phyloP scores from a whole-genome alignment of 768 basidiomycete species.

The Antrodiella citrinella region DNA sequence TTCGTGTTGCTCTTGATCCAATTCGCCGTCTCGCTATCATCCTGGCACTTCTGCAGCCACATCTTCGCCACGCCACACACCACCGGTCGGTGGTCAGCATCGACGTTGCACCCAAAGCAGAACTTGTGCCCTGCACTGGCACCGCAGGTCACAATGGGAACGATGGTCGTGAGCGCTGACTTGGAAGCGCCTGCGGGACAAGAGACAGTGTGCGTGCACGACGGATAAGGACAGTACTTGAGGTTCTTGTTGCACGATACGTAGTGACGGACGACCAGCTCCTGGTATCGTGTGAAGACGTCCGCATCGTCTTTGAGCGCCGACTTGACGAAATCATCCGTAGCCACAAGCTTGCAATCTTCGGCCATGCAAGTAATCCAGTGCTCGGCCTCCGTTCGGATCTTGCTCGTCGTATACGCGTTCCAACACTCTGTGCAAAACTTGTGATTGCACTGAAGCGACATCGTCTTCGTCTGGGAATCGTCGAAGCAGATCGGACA shows the following conservation, averaged over 20 bases:
- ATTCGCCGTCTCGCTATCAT: constrained; percentile 97
- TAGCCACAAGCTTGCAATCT: constrained; percentile 55
- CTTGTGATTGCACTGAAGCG: constrained; percentile 74
- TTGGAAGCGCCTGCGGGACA: constrained; percentile 78
- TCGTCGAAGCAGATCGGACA: constrained; percentile 96
- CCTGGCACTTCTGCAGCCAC: constrained; percentile 96
- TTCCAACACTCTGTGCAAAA: constrained; percentile 85
- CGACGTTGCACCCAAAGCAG: constrained; percentile 91
- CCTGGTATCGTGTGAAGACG: constrained; percentile 67
- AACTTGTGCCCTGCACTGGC: constrained; percentile 65
- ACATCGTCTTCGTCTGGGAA: constrained; percentile 47
- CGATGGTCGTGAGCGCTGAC: constrained; percentile 62
- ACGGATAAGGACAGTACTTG: constrained; percentile 93
- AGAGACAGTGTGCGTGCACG: constrained; percentile 90
- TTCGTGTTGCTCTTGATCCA: constrained; percentile 99
- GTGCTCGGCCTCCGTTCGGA: constrained; percentile 74
- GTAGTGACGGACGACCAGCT: constrained; percentile 83
- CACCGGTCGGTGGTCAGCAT: constrained; percentile 87
- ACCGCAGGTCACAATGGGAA: constrained; percentile 86
- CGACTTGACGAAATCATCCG: constrained; percentile 53
- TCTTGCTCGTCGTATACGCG: constrained; percentile 71
- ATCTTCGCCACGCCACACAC: constrained; percentile 82
- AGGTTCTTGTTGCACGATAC: constrained; percentile 77
- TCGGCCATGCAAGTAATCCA: constrained; percentile 75
- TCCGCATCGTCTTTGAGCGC: constrained; percentile 48